Conservation (phyloP, 1,284 basidiomycete genomes). For the Stereum hirsutum region DNA sequence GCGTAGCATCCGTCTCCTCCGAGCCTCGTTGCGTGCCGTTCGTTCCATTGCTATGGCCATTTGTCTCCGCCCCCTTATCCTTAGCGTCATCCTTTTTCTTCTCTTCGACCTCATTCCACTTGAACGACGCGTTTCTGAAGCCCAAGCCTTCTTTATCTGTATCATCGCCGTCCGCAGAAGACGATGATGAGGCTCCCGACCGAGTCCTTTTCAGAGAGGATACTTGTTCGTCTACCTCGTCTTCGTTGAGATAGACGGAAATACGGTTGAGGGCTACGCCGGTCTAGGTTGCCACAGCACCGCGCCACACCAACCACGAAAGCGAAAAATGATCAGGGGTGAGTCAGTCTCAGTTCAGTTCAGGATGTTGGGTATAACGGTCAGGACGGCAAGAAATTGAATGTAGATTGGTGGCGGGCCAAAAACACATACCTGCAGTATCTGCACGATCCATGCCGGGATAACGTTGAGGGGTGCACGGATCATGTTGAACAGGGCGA, state of each 20-base stretch:
- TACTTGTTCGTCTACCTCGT: slow-evolving; percentile 46
- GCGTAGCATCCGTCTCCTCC: too few relatives aligned
- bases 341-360: too few relatives aligned
- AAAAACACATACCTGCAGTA: slow-evolving; percentile 38
- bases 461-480: slow-evolving; percentile 63
- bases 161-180: too few relatives aligned
- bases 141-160: slow-evolving; percentile 43
- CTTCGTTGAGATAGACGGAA: slow-evolving; percentile 72
- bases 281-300: too few relatives aligned
- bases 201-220: slow-evolving; percentile 25
- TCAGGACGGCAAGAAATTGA: too few relatives aligned
- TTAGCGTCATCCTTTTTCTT: slow-evolving; percentile 14
- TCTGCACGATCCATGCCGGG: slow-evolving; percentile 55
- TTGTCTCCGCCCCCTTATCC: slow-evolving; percentile 7
- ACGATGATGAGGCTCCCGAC: slow-evolving; percentile 12
- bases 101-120: slow-evolving; percentile 57
- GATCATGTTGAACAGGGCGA: slow-evolving; percentile 67
- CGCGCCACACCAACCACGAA: too few relatives aligned
- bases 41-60: slow-evolving; percentile 10
- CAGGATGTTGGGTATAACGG: too few relatives aligned
- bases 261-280: slow-evolving; percentile 77
- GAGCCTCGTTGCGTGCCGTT: slow-evolving; percentile 14
- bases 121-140: slow-evolving; percentile 55
- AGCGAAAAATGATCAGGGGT: slow-evolving; percentile 10
- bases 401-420: not conserved